phyloP scores from a whole-genome alignment of 108 stramenopile species.

The Cyclotella baltica region DNA sequence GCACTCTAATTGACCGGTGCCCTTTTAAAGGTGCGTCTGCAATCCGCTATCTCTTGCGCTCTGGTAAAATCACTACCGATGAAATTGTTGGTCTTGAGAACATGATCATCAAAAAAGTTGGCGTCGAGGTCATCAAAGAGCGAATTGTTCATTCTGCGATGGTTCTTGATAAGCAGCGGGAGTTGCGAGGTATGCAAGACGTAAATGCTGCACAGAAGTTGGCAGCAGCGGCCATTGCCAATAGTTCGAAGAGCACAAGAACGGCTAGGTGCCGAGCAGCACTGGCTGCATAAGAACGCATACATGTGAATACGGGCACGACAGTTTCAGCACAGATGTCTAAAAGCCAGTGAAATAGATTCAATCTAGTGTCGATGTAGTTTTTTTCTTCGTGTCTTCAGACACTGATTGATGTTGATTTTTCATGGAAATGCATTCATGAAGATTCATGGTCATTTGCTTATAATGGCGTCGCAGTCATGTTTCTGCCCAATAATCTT shows the following conservation, averaged over 20 bases:
- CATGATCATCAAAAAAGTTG: not conserved
- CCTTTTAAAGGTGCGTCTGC: not conserved
- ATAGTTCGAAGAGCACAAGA: slow-evolving; percentile 3
- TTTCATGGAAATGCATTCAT: too few species aligned
- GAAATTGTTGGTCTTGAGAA: slow-evolving; percentile 11
- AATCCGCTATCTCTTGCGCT: not conserved
- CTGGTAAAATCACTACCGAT: not conserved
- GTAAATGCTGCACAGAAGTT: not conserved
- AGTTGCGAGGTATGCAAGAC: not conserved
- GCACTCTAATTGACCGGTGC: not conserved
- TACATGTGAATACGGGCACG: too few species aligned
- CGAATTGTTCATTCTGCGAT: not conserved
- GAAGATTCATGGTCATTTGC: too few species aligned
- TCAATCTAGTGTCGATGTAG: too few species aligned
- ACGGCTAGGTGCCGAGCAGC: slow-evolving; percentile 2
- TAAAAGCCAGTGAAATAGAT: too few species aligned
- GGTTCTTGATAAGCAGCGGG: not conserved
- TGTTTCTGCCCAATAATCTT: too few species aligned
- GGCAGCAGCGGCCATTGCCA: not conserved
- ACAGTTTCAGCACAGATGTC: too few species aligned
- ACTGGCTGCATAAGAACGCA: not conserved
- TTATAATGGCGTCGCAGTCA: too few species aligned
- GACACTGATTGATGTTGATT: too few species aligned
- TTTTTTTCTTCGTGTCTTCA: too few species aligned
- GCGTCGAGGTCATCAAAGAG: not conserved